A percentile compares a stretch with the other conserved stretches of the same genome.
Conservation (phyloP, 768 basidiomycete genomes). For the Lactifluus rugatus region DNA sequence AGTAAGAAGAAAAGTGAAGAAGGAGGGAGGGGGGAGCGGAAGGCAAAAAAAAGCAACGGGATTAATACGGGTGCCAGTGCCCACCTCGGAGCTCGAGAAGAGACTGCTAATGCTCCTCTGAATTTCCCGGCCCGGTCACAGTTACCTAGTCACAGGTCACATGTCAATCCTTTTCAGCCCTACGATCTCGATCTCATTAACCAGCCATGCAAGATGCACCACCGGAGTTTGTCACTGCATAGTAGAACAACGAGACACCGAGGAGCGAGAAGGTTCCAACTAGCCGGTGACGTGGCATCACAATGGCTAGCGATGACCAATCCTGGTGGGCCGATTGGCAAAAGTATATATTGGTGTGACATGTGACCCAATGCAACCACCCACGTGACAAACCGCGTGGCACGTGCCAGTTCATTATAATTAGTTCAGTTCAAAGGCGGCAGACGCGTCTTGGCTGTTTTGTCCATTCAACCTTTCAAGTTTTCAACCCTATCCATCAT, state of each 20-base stretch:
- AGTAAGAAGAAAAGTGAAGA: not conserved
- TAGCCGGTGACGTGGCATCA: not conserved
- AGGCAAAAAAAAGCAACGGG: slow-evolving; percentile 8
- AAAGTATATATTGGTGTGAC: not conserved
- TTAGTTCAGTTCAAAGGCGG: not conserved
- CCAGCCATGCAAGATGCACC: no score
- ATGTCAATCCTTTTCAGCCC: not conserved
- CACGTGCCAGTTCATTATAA: slow-evolving; percentile 19
- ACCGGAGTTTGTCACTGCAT: no score
- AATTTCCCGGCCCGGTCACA: not conserved
- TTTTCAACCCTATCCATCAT: slow-evolving; percentile 31
- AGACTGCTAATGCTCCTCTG: not conserved
- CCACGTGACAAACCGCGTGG: slow-evolving; percentile 16
- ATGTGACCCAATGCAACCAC: not conserved
- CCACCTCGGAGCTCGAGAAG: not conserved
- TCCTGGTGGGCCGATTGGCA: not conserved
- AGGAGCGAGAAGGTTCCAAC: not conserved
- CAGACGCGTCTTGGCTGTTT: not conserved
- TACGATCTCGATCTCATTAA: not conserved
- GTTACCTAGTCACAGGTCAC: not conserved
- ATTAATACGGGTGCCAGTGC: slow-evolving; percentile 10
- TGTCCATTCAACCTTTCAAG: no score
- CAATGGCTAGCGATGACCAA: not conserved
- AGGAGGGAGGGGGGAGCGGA: not conserved
- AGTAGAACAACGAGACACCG: not conserved